Percentiles rank a stretch among this genome's conserved stretches.
phyloP scores from a whole-genome alignment of 1,139 yeast genomes.

The Meyerozyma sp. region DNA sequence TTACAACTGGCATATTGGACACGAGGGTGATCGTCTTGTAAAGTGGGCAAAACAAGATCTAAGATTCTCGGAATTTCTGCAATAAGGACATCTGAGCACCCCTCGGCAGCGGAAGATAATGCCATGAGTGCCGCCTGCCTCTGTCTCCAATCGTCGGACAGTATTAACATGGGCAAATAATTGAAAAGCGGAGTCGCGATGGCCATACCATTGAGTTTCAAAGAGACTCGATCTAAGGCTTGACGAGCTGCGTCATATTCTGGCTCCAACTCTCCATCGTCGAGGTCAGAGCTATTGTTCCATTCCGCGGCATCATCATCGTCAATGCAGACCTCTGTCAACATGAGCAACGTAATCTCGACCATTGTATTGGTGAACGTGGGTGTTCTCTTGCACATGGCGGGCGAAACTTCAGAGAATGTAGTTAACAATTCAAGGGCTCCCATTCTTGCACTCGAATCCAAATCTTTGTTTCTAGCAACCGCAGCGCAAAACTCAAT shows the following conservation, averaged over 20 bases:
- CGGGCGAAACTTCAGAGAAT: constrained; percentile 89
- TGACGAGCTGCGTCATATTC: constrained; percentile 92
- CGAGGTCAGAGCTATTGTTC: constrained; percentile 72
- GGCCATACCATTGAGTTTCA: constrained; percentile 76
- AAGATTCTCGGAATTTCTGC: constrained; percentile 75
- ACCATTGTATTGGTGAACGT: constrained; percentile 71
- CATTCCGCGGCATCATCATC: constrained; percentile 89
- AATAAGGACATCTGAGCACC: constrained; percentile 85
- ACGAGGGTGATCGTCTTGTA: constrained; percentile 81
- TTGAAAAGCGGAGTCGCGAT: constrained; percentile 84
- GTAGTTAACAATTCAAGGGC: constrained; percentile 86
- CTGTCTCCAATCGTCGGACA: constrained; percentile 81
- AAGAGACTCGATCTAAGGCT: constrained; percentile 82
- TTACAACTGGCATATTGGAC: constrained; percentile 97
- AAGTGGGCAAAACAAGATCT: constrained; percentile 77
- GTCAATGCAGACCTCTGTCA: constrained; percentile 89
- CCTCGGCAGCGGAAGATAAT: constrained; percentile 93
- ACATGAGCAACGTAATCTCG: constrained; percentile 69
- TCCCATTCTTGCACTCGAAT: constrained; percentile 72
- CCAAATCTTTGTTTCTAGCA: constrained; percentile 75
- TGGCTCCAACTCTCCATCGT: constrained; percentile 80
- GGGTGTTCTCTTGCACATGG: constrained; percentile 84
- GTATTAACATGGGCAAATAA: constrained; percentile 77
- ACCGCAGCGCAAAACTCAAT: constrained; percentile 81
- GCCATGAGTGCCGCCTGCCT: constrained; percentile 98